Conservation (phyloP, 805 yeast genomes). For the Nakazawaea siamensis region DNA sequence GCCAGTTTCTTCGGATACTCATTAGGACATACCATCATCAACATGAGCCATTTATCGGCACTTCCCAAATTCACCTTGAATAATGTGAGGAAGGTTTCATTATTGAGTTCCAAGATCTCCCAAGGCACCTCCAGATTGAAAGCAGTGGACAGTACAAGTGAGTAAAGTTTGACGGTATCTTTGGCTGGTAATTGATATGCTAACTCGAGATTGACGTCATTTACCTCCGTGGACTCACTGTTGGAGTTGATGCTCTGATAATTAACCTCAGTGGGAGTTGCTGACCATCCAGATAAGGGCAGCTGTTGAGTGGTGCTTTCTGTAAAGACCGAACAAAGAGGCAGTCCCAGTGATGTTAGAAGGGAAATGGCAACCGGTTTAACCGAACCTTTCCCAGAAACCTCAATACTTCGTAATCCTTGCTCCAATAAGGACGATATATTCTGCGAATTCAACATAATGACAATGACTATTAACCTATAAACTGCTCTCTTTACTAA, state of each 20-base stretch:
- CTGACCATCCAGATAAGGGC: too few relatives aligned
- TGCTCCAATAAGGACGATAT: conserved; percentile 20
- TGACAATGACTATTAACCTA: too few relatives aligned
- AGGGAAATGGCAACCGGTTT: conserved; percentile 23
- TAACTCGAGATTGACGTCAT: too few relatives aligned
- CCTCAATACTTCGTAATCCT: conserved; percentile 5
- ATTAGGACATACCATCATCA: conserved; percentile 20
- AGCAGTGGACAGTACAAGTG: conserved; percentile 19
- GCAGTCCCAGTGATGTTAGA: conserved; percentile 20
- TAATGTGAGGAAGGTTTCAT: not conserved
- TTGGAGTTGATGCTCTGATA: too few relatives aligned
- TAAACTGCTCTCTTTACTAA: too few relatives aligned
- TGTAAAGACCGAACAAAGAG: conserved; percentile 19
- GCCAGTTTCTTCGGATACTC: conserved; percentile 23
- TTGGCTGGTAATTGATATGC: not conserved
- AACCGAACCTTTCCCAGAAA: conserved; percentile 13
- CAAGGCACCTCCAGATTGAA: conserved; percentile 18
- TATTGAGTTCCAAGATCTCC: conserved; percentile 19
- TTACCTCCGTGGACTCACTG: too few relatives aligned
- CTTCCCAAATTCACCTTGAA: conserved; percentile 11
- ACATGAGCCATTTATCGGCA: conserved; percentile 12
- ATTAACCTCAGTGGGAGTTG: too few relatives aligned
- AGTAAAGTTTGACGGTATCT: conserved; percentile 22
- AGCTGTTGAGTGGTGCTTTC: too few relatives aligned
- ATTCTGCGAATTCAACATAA: conserved; percentile 23